Evolutionary conservation across 106 monocot genomes (phyloP).

Genomic region (Vanilla planifolia): DNA sequence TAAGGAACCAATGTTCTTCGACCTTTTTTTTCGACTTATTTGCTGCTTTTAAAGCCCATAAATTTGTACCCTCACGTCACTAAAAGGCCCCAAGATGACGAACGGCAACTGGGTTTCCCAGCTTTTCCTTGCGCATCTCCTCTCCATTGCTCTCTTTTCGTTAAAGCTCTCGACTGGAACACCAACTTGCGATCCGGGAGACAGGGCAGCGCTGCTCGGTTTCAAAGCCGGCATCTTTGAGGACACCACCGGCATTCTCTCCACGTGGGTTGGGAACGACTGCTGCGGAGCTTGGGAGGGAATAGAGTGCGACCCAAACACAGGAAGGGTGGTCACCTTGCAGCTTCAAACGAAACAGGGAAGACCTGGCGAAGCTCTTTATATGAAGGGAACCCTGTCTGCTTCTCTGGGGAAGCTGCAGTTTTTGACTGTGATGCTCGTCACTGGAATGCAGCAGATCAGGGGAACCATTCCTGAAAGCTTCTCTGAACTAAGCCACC

Average conservation of each 20-base stretch:
- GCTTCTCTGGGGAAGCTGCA: slow-evolving; percentile 45
- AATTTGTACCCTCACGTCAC: neutral
- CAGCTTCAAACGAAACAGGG: too few relatives aligned
- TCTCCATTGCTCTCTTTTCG: slow-evolving; percentile 3
- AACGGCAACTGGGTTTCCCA: slow-evolving; percentile 3
- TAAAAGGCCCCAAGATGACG: slow-evolving; percentile 8
- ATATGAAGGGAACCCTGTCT: slow-evolving; percentile 70
- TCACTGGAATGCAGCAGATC: slow-evolving; percentile 70
- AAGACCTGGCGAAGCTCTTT: slow-evolving; percentile 10
- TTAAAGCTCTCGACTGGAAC: neutral
- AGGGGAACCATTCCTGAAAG: slow-evolving; percentile 46
- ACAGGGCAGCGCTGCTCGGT: slow-evolving; percentile 57
- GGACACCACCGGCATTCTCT: slow-evolving; percentile 73
- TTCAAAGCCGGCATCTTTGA: slow-evolving; percentile 61
- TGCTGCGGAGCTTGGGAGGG: slow-evolving; percentile 79
- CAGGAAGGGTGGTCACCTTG: slow-evolving; percentile 48
- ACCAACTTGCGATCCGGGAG: slow-evolving; percentile 32
- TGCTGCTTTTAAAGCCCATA: neutral
- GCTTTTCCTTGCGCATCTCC: slow-evolving; percentile 1
- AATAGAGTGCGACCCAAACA: slow-evolving; percentile 50
- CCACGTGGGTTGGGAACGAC: slow-evolving; percentile 45
- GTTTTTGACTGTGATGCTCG: slow-evolving; percentile 45
- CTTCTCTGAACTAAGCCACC: slow-evolving; percentile 33
- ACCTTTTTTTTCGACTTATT: neutral
- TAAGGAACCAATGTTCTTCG: slow-evolving; percentile 6